Evolutionary conservation across 2,329 filamentous ascomycete species (phyloP), one percentile per base, ranked within the genome.

Genomic region (Diaporthe nobilis): DNA sequence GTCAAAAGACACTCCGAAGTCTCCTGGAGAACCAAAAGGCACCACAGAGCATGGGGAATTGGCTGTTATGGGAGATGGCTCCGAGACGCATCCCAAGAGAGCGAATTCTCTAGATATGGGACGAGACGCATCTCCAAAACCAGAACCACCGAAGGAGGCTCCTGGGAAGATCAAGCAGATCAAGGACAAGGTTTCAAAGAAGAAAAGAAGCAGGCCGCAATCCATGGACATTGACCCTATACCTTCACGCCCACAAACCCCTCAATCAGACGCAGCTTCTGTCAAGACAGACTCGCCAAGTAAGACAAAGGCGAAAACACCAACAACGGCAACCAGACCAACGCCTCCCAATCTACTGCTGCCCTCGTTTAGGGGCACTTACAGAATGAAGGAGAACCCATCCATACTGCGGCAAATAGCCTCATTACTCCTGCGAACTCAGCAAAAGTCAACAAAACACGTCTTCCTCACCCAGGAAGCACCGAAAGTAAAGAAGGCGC

Each of bases 401-500:
- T 94, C 93, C 7, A 90, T 95, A 22, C 81, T 95, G n/a, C 90
- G 92, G 78, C 88, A 95, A 84, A 87, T 94, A 79, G 82, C 89
- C 71, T 85, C 90, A 82, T 81, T 94, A 72, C 82, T 93, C 4
- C 84, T 92, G 15, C 86, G 89, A 42, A 87, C 88, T 1, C 87
- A 88, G 57, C 89, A 92, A 68, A 83, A 88, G 34, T 84, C 90
- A 4, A 88, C 88, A 22, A 92, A 90, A 68, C 94, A 98, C 82
- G 91, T 98, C 7, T 93, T 92, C 78, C 89, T 95, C 44, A 85
- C 91, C 9, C 92, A 92, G 60, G 91, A 94, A 10, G 88, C 91
- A 0, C 94, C 92, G 1, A 93, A 90, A 78, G 92, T 98, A 63
- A 95, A 92, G 81, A 97, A 94, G 79, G 97, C 97, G 17, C 89